Conservation (phyloP, 345 rosid species). For the Eucalyptus dawsonii region DNA sequence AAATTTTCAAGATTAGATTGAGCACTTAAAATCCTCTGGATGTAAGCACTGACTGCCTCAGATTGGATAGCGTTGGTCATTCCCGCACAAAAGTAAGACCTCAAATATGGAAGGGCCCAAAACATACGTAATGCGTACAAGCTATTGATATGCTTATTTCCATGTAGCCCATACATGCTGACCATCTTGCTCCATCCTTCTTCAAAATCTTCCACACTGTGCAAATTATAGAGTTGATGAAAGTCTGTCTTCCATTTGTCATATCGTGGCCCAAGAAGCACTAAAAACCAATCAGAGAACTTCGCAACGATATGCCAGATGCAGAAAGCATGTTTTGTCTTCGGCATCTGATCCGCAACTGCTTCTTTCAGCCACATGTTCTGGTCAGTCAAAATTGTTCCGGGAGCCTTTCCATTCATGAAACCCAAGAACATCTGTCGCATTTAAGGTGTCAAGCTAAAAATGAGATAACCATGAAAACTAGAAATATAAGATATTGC, state of each 20-base stretch:
- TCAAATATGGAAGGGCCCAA: slow-evolving; percentile 52
- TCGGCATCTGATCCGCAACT: slow-evolving; percentile 30
- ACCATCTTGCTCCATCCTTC: slow-evolving; percentile 40
- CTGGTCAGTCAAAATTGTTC: slow-evolving; percentile 38
- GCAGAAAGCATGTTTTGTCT: slow-evolving; percentile 38
- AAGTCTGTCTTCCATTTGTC: slow-evolving; percentile 47
- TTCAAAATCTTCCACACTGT: slow-evolving; percentile 29
- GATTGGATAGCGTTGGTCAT: slow-evolving; percentile 16
- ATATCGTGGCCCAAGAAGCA: slow-evolving; percentile 29
- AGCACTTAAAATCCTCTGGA: slow-evolving; percentile 28
- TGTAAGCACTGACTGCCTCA: slow-evolving; percentile 21
- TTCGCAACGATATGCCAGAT: slow-evolving; percentile 39
- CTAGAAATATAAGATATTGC: neutral
- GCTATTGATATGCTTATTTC: slow-evolving; percentile 38
- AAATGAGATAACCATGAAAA: neutral
- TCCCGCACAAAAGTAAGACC: slow-evolving; percentile 43
- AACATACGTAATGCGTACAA: slow-evolving; percentile 27
- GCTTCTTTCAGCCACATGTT: slow-evolving; percentile 52
- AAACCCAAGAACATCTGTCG: slow-evolving; percentile 37
- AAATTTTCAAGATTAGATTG: slow-evolving; percentile 29
- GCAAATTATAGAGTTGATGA: slow-evolving; percentile 23
- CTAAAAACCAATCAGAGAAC: slow-evolving; percentile 41
- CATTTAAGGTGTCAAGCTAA: neutral
- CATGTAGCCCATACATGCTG: slow-evolving; percentile 25
- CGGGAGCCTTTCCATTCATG: slow-evolving; percentile 51